Evolutionary conservation across 306 rosid species (phyloP), one percentile per base, ranked within the genome.

Genomic region (Medicago arabica): DNA sequence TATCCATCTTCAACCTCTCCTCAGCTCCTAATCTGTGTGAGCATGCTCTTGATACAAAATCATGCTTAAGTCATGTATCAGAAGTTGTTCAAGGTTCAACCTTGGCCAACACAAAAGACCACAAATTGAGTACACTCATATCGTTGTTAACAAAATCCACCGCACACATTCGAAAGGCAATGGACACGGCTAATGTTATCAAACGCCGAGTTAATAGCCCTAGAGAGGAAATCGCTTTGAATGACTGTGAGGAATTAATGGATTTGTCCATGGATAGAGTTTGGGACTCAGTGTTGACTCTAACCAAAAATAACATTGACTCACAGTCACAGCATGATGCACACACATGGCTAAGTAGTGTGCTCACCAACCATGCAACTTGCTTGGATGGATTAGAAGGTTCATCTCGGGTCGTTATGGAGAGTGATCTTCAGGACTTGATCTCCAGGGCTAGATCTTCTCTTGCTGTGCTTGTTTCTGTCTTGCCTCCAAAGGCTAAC

Each of bases 351-450:
- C 86, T 90, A 2, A 90, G 97, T 7, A 36, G 79, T 17, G 89
- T 92, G 15, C 92, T 92, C 59, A 90, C 96, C 0, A 92, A 90
- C 81, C 87, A 92, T 19, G 90, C 39, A 41, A 90, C 96, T 12
- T 92, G 96, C 64, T 81, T 83, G 80, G 92, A 92, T 69, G 96
- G 88, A 4, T 59, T 92, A 18, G 76, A 83, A n/a, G 90, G 81
- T 0, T 18, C 76, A 12, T 40, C 74, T 18, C 5, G 19, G 21
- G 13, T 59, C 1, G 9, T 72, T 4, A 79, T 86, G 82, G 85
- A 88, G 60, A 57, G 71, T 16, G 80, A 68, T 43, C 65, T 92
- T 36, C 19, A 76, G 19, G 86, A 83, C 41, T 74, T 92, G 80
- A 81, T 81, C 0, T 60, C 84, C 0, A 83, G 87, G 55, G 86